Percentiles rank a stretch among this genome's conserved stretches.
These are phyloP conservation scores for Boletus rex-veris DNA, from an alignment of 768 basidiomycete species.

Conservation along the genomic window DNA sequence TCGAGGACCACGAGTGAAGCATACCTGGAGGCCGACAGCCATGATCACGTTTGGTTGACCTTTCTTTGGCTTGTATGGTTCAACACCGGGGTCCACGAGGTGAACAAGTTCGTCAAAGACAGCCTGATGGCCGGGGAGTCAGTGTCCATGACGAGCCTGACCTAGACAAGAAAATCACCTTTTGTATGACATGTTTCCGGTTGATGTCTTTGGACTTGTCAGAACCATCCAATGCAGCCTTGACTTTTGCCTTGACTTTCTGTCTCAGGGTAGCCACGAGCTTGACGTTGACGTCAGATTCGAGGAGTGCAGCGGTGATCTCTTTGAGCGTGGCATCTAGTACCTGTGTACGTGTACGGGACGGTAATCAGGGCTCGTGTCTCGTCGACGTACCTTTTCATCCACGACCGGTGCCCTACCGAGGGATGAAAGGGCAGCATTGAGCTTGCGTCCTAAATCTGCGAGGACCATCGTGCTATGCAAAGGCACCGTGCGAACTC, in stretches of 20 bases:
- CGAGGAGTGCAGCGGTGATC: conserved; percentile 88
- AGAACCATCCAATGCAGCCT: conserved; percentile 67
- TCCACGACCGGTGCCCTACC: conserved; percentile 84
- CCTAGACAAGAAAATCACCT: conserved; percentile 44
- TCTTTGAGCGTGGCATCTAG: conserved; percentile 94
- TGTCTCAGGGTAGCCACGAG: conserved; percentile 82
- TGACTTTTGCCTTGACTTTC: conserved; percentile 89
- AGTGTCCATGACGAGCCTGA: neutral
- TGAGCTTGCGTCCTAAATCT: conserved; percentile 91
- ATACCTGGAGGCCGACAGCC: conserved; percentile 93
- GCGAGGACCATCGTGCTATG: conserved; percentile 79
- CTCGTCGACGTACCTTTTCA: conserved; percentile 63
- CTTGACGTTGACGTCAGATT: conserved; percentile 98
- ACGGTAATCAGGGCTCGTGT: neutral
- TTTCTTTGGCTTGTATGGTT: conserved; percentile 95
- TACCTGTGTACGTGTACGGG: conserved; percentile 49
- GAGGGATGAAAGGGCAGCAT: conserved; percentile 88
- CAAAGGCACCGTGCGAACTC: conserved; percentile 30
- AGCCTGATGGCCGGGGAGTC: conserved; percentile 48
- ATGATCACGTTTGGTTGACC: conserved; percentile 93
- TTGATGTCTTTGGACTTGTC: conserved; percentile 80
- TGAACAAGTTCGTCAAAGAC: conserved; percentile 96
- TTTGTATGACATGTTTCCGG: conserved; percentile 86
- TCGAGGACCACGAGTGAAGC: conserved; percentile 15
- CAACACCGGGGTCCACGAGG: conserved; percentile 92